These are phyloP conservation scores for Fusarium sambucinum DNA, from an alignment of 2,329 filamentous ascomycete genomes.

Conservation along the genomic window DNA sequence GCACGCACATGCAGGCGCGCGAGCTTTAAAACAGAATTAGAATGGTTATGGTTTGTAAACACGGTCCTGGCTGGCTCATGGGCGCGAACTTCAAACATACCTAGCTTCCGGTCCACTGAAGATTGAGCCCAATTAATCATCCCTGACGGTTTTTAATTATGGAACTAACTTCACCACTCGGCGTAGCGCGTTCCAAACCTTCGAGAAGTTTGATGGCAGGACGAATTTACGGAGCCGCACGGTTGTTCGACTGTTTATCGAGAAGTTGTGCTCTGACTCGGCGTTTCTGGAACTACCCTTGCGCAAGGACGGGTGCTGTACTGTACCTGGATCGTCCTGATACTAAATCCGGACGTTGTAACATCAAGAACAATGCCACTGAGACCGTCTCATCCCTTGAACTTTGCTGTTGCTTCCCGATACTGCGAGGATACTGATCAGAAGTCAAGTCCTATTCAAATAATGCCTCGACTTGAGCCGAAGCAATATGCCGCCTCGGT, in stretches of 20 bases:
- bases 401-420: constrained; percentile 30
- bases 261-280: constrained; percentile 29
- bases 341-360: constrained; percentile 31
- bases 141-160: constrained; percentile 45
- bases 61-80: constrained; percentile 37
- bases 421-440: constrained; percentile 30
- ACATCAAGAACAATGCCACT: constrained; percentile 36
- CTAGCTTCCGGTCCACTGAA: constrained; percentile 44
- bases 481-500: constrained; percentile 39
- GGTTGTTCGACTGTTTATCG: constrained; percentile 33
- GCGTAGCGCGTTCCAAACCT: constrained; percentile 48
- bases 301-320: constrained; percentile 9
- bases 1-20: neutral
- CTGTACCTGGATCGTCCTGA: constrained; percentile 35
- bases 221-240: constrained; percentile 45
- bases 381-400: constrained; percentile 44
- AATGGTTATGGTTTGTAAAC: neutral
- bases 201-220: constrained; percentile 49
- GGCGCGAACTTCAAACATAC: constrained; percentile 33
- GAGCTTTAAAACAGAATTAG: neutral
- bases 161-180: constrained; percentile 46
- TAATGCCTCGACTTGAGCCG: constrained; percentile 29
- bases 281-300: constrained; percentile 26
- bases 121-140: constrained; percentile 40
- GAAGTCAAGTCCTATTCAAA: constrained; percentile 19